A percentile compares a stretch with the other conserved stretches of the same genome.
Conservation (phyloP, 192 early-diverging fungal genomes). For the Coemansia sp. region DNA sequence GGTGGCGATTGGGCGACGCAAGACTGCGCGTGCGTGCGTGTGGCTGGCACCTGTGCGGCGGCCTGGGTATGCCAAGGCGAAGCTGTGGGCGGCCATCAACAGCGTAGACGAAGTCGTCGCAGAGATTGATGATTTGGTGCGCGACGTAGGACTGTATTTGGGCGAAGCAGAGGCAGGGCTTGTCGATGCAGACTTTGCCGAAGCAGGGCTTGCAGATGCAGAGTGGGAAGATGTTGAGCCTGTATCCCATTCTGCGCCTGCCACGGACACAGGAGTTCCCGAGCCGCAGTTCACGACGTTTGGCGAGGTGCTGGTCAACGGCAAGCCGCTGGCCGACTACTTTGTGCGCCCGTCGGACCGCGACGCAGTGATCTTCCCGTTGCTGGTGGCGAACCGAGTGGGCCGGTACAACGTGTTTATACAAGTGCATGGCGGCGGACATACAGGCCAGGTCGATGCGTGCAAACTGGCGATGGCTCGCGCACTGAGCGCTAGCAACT, state of each 20-base stretch:
- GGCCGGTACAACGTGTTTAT: conserved; percentile 86
- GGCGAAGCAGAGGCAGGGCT: not conserved
- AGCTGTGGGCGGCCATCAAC: not conserved
- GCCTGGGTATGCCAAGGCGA: not conserved
- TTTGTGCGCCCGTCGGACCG: conserved; percentile 69
- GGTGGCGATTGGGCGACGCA: conserved; percentile 74
- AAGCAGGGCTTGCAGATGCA: not conserved
- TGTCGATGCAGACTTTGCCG: not conserved
- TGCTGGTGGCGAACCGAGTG: conserved; percentile 63
- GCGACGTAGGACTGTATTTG: not conserved
- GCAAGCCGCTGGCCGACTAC: conserved; percentile 68
- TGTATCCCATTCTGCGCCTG: too few relatives aligned
- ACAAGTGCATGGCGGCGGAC: conserved; percentile 77
- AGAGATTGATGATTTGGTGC: not conserved
- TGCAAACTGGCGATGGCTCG: conserved; percentile 78
- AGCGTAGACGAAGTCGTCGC: conserved; percentile 48
- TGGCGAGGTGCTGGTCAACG: conserved; percentile 77
- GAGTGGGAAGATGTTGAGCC: too few relatives aligned
- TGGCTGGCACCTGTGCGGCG: conserved; percentile 61
- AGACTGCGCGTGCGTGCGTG: conserved; percentile 73
- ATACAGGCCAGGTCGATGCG: conserved; percentile 82
- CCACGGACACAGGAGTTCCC: not conserved
- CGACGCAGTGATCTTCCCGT: conserved; percentile 70
- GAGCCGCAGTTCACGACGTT: conserved; percentile 8
- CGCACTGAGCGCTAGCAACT: conserved; percentile 66